Conservation (phyloP, 345 rosid genomes). For the Populus nigra region DNA sequence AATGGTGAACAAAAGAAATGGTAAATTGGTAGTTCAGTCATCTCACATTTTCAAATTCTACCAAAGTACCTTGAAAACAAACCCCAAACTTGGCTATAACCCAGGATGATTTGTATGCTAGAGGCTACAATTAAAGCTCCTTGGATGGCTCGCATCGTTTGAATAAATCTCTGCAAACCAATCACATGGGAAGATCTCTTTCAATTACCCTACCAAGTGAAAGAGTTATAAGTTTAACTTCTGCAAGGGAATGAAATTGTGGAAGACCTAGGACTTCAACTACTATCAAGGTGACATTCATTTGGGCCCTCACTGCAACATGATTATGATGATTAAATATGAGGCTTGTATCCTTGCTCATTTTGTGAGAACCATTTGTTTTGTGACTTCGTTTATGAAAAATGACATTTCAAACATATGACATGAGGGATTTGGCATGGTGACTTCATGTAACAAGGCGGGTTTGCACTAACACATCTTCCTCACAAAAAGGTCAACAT, state of each 20-base stretch:
- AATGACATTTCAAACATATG: too few relatives aligned
- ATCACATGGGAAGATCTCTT: conserved; percentile 45
- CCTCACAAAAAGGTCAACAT: neutral
- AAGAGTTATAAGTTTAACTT: conserved; percentile 23
- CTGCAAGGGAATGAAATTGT: conserved; percentile 11
- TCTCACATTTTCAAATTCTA: neutral
- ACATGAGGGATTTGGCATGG: neutral
- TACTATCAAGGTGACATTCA: neutral
- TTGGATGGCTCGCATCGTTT: conserved; percentile 86
- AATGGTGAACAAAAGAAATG: neutral
- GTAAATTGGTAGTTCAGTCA: neutral
- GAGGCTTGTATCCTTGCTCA: too few relatives aligned
- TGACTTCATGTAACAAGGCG: neutral
- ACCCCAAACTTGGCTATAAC: conserved; percentile 91
- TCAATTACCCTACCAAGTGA: conserved; percentile 44
- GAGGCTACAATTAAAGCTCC: conserved; percentile 91
- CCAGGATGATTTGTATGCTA: conserved; percentile 80
- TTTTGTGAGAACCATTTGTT: too few relatives aligned
- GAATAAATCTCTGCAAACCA: conserved; percentile 85
- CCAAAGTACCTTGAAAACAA: conserved; percentile 66
- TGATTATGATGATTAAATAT: too few relatives aligned
- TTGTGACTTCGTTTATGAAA: too few relatives aligned
- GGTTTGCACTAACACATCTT: neutral
- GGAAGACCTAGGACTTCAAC: conserved; percentile 5
- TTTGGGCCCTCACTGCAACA: too few relatives aligned